A percentile compares a stretch with the other conserved stretches of the same genome.
phyloP scores from a whole-genome alignment of 2,329 filamentous ascomycete genomes.

The Fusarium nelsonii region DNA sequence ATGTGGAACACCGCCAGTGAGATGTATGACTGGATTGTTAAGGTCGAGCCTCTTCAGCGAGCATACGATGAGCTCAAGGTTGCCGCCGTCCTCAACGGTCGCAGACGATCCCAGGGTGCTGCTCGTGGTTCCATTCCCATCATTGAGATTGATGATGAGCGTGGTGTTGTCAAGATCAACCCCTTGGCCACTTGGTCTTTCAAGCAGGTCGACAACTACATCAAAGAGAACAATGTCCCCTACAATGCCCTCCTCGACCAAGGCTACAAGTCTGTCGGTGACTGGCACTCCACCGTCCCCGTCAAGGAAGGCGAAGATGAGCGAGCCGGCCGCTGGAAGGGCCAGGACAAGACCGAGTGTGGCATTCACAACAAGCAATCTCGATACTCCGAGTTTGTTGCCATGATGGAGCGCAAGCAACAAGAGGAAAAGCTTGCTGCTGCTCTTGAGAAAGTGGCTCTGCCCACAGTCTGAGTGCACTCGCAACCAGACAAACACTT shows the following conservation, averaged over 20 bases:
- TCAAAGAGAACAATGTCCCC: slow-evolving; percentile 86
- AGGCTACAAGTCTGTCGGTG: slow-evolving; percentile 98
- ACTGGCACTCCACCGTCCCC: slow-evolving; percentile 97
- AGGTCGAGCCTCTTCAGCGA: slow-evolving; percentile 95
- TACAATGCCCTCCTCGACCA: slow-evolving; percentile 92
- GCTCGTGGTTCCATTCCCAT: slow-evolving; percentile 91
- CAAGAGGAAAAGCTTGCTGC: slow-evolving; percentile 60
- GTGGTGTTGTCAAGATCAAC: slow-evolving; percentile 96
- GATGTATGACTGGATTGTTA: slow-evolving; percentile 96
- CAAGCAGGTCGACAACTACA: slow-evolving; percentile 87
- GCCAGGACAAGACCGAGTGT: slow-evolving; percentile 94
- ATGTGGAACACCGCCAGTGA: slow-evolving; percentile 89
- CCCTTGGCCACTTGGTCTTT: slow-evolving; percentile 96
- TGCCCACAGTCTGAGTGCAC: slow-evolving; percentile 47
- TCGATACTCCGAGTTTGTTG: slow-evolving; percentile 87
- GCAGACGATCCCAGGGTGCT: slow-evolving; percentile 90
- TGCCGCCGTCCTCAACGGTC: slow-evolving; percentile 90
- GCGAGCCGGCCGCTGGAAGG: slow-evolving; percentile 96
- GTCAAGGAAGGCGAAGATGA: slow-evolving; percentile 94
- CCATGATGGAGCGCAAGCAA: slow-evolving; percentile 77
- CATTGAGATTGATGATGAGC: slow-evolving; percentile 89
- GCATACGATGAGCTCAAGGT: slow-evolving; percentile 90
- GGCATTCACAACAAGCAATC: slow-evolving; percentile 99
- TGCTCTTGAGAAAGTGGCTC: slow-evolving; percentile 47
- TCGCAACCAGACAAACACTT: slow-evolving; percentile 31